Conservation (phyloP, 495 filamentous ascomycete genomes). For the Thermothielavioides terrestris region DNA sequence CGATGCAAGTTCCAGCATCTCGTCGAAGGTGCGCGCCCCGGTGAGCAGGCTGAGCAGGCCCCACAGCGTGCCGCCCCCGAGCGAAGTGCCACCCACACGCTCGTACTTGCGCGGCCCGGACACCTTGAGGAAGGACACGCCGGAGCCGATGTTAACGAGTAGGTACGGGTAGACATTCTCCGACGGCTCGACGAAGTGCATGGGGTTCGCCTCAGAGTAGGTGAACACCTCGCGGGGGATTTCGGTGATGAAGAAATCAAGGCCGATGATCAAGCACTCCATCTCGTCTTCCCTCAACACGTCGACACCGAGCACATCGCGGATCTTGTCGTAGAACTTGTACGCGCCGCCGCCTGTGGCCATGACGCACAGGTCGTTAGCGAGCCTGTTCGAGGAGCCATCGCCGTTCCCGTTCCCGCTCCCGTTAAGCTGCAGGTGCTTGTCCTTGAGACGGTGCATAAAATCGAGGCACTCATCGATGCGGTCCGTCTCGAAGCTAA, state of each 20-base stretch:
- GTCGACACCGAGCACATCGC: constrained; percentile 64
- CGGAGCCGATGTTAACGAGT: constrained; percentile 97
- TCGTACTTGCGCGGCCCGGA: constrained; percentile 76
- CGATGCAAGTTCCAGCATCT: constrained; percentile 93
- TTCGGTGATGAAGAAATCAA: constrained; percentile 98
- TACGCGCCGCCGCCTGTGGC: constrained; percentile 92
- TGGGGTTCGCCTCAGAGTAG: constrained; percentile 79
- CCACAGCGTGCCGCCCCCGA: constrained; percentile 95
- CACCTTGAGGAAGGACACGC: constrained; percentile 97
- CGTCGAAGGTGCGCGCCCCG: constrained; percentile 82
- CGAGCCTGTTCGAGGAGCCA: constrained; percentile 13
- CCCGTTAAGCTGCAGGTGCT: constrained; percentile 67
- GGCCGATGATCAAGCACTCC: constrained; percentile 94
- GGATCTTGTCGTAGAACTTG: constrained; percentile 89
- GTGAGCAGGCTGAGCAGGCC: constrained; percentile 85
- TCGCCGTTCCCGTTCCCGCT: constrained; percentile 36
- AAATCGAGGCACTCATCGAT: constrained; percentile 89
- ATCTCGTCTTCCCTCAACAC: constrained; percentile 94
- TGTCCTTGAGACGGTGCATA: constrained; percentile 70
- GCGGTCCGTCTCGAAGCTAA: constrained; percentile 88
- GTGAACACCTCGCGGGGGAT: constrained; percentile 96
- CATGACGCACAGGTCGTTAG: constrained; percentile 68
- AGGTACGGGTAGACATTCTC: constrained; percentile 88
- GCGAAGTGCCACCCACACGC: constrained; percentile 87
- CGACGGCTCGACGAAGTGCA: constrained; percentile 65